A percentile compares a stretch with the other conserved stretches of the same genome.
Conservation (phyloP, 345 rosid genomes). For the Populus tremula region DNA sequence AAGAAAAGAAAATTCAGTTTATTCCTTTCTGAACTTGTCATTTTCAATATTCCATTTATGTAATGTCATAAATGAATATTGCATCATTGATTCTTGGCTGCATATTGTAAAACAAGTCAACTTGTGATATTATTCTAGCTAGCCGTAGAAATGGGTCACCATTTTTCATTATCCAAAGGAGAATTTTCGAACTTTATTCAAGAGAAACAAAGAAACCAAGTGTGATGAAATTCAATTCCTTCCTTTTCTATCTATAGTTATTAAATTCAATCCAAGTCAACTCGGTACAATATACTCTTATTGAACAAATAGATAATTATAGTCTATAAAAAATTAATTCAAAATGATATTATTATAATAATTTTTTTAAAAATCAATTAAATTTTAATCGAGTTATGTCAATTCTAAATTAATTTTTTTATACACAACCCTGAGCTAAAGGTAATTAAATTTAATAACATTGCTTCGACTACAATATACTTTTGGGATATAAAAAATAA, state of each 20-base stretch:
- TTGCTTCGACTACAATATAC: too few relatives aligned
- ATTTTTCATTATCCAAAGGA: neutral
- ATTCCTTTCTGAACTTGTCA: neutral
- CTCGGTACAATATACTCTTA: too few relatives aligned
- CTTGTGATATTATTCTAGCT: constrained; percentile 11
- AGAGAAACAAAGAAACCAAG: neutral
- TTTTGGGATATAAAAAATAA: neutral
- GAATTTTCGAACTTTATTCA: neutral
- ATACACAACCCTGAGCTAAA: too few relatives aligned
- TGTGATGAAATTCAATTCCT: neutral
- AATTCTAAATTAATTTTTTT: too few relatives aligned
- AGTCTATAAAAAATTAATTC: too few relatives aligned
- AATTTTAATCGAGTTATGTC: too few relatives aligned
- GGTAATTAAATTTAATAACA: too few relatives aligned
- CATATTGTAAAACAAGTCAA: neutral
- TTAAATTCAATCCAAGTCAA: too few relatives aligned
- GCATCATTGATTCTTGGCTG: constrained; percentile 3
- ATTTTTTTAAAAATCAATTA: rapidly evolving
- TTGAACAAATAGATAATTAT: too few relatives aligned
- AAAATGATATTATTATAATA: too few relatives aligned
- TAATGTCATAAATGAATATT: neutral
- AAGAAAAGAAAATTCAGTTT: neutral
- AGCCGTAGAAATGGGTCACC: neutral
- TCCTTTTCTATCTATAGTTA: too few relatives aligned
- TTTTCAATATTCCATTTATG: neutral